These are phyloP conservation scores for Inga oerstediana DNA, from an alignment of 306 rosid genomes.

Conservation along the genomic window DNA sequence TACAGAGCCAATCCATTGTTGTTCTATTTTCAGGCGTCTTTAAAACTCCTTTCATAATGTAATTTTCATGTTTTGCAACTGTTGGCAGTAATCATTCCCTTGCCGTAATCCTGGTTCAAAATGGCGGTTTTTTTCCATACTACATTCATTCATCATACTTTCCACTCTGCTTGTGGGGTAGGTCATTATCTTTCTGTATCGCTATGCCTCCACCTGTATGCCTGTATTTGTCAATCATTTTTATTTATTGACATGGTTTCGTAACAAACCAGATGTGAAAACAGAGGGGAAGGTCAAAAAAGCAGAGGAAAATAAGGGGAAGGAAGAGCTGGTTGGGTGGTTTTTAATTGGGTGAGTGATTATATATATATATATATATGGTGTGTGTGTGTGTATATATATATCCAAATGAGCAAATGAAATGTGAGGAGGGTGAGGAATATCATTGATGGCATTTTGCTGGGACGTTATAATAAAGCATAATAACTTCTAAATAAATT, in stretches of 20 bases:
- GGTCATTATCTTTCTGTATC: not conserved
- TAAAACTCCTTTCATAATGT: constrained; percentile 34
- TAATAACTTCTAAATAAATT: not conserved
- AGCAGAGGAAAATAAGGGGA: constrained; percentile 14
- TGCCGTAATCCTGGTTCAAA: constrained; percentile 36
- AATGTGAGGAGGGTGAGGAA: constrained; percentile 18
- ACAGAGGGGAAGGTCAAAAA: constrained; percentile 29
- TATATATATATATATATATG: not conserved
- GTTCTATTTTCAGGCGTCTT: constrained; percentile 49
- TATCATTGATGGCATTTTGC: constrained; percentile 56
- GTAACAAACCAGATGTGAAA: constrained; percentile 35
- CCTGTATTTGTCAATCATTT: not conserved
- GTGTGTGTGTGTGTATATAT: not conserved
- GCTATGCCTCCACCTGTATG: not conserved
- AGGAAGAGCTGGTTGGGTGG: not conserved
- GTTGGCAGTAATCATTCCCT: constrained; percentile 64
- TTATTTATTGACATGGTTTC: not conserved
- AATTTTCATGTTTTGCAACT: constrained; percentile 52
- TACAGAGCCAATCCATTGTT: constrained; percentile 24
- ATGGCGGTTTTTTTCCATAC: constrained; percentile 20
- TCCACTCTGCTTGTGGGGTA: not conserved
- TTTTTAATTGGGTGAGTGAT: not conserved
- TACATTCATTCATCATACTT: not conserved
- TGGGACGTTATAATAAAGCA: constrained; percentile 54
- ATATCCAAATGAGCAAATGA: constrained; percentile 21